Evolutionary conservation across 176 grass and related monocot species (phyloP).

Genomic region (Leersia perrieri): DNA sequence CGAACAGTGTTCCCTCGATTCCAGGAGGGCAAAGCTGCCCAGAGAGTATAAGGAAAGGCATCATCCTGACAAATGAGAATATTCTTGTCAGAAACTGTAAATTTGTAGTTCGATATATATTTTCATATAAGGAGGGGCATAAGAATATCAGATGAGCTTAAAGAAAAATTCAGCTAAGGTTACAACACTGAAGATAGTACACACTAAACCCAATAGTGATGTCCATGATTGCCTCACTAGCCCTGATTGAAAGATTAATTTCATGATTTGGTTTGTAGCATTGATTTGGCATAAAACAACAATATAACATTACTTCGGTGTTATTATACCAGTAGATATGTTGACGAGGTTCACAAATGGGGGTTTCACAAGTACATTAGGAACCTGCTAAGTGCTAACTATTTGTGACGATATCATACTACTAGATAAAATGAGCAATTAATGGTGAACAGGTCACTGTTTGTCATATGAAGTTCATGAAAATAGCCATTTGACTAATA

Average conservation of each 20-base stretch:
- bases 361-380: neutral
- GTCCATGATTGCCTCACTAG: neutral
- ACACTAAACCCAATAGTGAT: neutral
- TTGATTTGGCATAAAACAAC: neutral
- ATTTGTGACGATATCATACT: neutral
- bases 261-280: neutral
- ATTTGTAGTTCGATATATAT: neutral
- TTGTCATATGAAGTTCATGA: neutral
- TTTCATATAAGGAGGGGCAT: neutral
- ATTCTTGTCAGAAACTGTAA: slow-evolving; percentile 30
- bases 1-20: slow-evolving; percentile 78
- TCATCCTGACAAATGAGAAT: slow-evolving; percentile 55
- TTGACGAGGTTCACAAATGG: neutral
- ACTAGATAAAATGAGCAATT: neutral
- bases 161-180: neutral
- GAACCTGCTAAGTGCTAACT: neutral
- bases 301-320: neutral
- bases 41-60: slow-evolving; percentile 74
- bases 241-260: slow-evolving; percentile 3
- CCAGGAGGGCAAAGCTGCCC: slow-evolving; percentile 80
- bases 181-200: neutral
- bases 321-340: neutral
- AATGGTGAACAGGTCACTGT: neutral
- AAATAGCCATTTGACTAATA: neutral
- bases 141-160: neutral